These are phyloP conservation scores for Pichia terricola DNA, from an alignment of 1,139 yeast species.

Conservation along the genomic window DNA sequence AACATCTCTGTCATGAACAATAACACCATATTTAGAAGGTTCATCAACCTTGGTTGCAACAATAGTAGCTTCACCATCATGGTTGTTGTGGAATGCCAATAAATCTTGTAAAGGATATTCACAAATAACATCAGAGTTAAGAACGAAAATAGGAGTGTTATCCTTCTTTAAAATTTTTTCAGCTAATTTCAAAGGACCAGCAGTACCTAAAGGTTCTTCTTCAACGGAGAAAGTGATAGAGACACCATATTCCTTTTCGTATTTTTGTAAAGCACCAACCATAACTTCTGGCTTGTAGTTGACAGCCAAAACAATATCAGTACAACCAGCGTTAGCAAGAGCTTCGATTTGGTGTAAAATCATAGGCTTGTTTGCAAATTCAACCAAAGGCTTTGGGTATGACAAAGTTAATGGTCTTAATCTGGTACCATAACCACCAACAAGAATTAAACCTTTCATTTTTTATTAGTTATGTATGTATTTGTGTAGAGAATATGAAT, in stretches of 20 bases:
- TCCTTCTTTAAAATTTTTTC: constrained; percentile 91
- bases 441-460: constrained; percentile 98
- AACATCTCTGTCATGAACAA: constrained; percentile 89
- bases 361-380: constrained; percentile 97
- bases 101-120: constrained; percentile 95
- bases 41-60: constrained; percentile 99
- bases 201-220: constrained; percentile 98
- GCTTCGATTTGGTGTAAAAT: constrained; percentile 97
- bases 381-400: constrained; percentile 96
- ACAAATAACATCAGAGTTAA: constrained; percentile 97
- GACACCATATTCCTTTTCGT: constrained; percentile 92
- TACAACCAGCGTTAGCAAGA: constrained; percentile 95
- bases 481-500: not conserved
- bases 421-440: constrained; percentile 99
- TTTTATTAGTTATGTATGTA: constrained; percentile 3
- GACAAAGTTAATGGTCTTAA: constrained; percentile 97
- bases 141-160: constrained; percentile 91
- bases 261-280: constrained; percentile 90
- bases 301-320: constrained; percentile 96
- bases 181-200: constrained; percentile 98
- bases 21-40: constrained; percentile 98
- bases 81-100: constrained; percentile 86
- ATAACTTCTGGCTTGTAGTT: constrained; percentile 99
- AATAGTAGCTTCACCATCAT: constrained; percentile 97
- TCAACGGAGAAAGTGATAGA: constrained; percentile 95